Evolutionary conservation across 2,329 filamentous ascomycete species (phyloP).

Genomic region (Metarhizium humberi): DNA sequence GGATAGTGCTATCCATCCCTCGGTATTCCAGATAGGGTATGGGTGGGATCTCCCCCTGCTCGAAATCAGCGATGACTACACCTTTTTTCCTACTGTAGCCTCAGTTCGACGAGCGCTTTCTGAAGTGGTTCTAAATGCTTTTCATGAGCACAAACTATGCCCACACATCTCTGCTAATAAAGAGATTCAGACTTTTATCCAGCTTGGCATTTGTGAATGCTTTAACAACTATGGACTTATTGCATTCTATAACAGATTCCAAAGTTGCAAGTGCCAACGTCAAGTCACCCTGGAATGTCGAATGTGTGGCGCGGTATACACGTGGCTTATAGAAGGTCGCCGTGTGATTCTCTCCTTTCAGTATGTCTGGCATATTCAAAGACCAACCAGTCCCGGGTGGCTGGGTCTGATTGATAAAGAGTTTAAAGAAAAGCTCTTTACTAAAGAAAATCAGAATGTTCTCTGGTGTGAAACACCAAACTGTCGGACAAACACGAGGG

Average conservation of each 20-base stretch:
- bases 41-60: conserved; percentile 1
- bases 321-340: background rate
- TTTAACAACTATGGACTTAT: too few relatives aligned
- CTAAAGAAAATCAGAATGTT: background rate
- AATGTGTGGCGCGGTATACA: conserved; percentile 1
- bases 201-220: background rate
- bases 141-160: background rate
- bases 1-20: too few relatives aligned
- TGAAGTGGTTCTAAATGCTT: background rate
- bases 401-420: background rate
- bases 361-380: background rate
- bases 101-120: background rate
- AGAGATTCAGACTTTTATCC: background rate
- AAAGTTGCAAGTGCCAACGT: background rate
- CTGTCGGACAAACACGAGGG: background rate
- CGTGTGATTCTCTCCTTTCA: background rate
- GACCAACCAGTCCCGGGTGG: conserved; percentile 1
- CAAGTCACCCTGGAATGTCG: background rate
- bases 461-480: background rate
- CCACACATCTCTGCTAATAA: background rate
- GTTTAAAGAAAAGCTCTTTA: background rate
- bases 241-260: too few relatives aligned
- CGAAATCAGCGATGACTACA: background rate
- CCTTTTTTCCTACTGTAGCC: background rate
- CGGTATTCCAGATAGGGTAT: background rate